phyloP scores from a whole-genome alignment of 495 filamentous ascomycete genomes.

The Penicillium bialowiezense region DNA sequence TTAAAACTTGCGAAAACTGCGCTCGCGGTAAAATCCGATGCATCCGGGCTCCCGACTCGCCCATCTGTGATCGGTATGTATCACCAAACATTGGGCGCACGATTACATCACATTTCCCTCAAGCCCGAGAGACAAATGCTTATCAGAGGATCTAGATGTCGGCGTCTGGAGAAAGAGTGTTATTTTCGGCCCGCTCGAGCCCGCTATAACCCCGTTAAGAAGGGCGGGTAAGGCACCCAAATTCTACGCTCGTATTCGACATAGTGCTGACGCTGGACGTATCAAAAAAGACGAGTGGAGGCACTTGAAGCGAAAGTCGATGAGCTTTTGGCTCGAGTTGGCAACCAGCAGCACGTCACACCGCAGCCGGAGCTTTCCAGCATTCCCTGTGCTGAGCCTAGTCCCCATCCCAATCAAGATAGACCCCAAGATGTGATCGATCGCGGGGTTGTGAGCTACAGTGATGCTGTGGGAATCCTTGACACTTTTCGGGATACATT shows the following conservation, averaged over 20 bases:
- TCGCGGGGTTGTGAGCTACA: slow-evolving; percentile 8
- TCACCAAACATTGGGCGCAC: neutral
- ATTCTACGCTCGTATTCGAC: neutral
- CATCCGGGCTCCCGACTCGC: neutral
- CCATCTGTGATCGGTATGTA: neutral
- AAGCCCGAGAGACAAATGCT: slow-evolving; percentile 2
- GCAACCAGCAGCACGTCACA: slow-evolving; percentile 1
- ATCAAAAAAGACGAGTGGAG: slow-evolving; percentile 11
- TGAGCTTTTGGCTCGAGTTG: slow-evolving; percentile 14
- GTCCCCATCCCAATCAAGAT: neutral
- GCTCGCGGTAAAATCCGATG: slow-evolving; percentile 5
- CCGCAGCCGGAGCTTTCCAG: neutral
- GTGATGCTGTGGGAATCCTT: slow-evolving; percentile 2
- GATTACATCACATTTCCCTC: slow-evolving; percentile 3
- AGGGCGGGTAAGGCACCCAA: slow-evolving; percentile 10
- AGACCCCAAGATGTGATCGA: slow-evolving; percentile 13
- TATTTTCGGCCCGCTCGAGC: slow-evolving; percentile 16
- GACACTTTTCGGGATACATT: neutral
- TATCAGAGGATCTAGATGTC: slow-evolving; percentile 10
- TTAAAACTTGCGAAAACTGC: slow-evolving; percentile 1
- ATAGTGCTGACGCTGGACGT: slow-evolving; percentile 1
- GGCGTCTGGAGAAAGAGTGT: slow-evolving; percentile 18
- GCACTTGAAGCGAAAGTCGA: slow-evolving; percentile 18
- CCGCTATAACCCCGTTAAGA: slow-evolving; percentile 13
- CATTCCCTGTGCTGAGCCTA: neutral